These are phyloP conservation scores for Halteria grandinella DNA, from an alignment of 73 alveolate genomes.

Conservation along the genomic window DNA sequence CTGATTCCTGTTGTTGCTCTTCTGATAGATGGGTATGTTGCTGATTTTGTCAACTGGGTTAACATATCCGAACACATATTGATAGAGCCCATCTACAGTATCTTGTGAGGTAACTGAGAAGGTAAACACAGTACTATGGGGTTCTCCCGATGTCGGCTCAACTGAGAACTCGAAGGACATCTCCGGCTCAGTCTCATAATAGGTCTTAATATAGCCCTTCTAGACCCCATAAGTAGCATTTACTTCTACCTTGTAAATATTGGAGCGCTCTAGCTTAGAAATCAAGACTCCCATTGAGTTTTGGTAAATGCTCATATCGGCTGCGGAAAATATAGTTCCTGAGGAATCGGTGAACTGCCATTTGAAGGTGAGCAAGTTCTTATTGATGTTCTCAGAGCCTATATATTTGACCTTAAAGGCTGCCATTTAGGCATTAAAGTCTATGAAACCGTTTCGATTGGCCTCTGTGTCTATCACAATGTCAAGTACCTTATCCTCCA, in stretches of 20 bases:
- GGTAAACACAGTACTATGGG: conserved; percentile 8
- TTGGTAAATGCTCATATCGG: neutral
- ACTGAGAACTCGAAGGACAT: conserved; percentile 27
- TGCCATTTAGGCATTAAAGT: neutral
- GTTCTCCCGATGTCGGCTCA: conserved; percentile 17
- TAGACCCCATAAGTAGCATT: neutral
- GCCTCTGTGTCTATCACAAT: conserved; percentile 1
- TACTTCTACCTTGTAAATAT: conserved; percentile 1
- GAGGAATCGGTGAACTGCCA: conserved; percentile 20
- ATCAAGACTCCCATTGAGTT: conserved; percentile 4
- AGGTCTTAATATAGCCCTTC: neutral
- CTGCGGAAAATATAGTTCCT: neutral
- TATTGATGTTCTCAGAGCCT: neutral
- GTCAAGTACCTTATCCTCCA: neutral
- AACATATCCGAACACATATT: conserved; percentile 24
- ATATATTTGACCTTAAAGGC: conserved; percentile 9
- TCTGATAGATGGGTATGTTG: conserved; percentile 12
- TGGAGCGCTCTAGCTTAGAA: neutral
- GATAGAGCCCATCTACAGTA: neutral
- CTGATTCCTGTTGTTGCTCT: neutral
- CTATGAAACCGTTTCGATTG: conserved; percentile 4
- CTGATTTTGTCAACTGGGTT: conserved; percentile 11
- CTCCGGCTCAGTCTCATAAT: conserved; percentile 4
- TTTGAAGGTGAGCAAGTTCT: neutral
- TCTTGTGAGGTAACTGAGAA: neutral